Conservation (phyloP, 2,329 filamentous ascomycete genomes). For the Tolypocladium sp. region DNA sequence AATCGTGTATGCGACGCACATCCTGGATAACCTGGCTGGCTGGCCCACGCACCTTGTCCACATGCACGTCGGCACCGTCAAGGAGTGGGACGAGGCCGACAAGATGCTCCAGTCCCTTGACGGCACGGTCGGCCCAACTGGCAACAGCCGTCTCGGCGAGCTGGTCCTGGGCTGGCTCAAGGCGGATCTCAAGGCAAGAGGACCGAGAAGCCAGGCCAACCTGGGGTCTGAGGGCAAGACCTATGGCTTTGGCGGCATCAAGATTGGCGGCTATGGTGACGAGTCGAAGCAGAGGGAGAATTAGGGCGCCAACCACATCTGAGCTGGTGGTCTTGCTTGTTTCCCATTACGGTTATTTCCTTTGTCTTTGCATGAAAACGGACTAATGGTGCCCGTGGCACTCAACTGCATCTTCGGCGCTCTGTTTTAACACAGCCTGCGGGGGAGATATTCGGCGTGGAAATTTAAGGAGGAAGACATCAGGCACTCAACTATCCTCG, state of each 20-base stretch:
- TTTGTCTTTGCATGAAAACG: not conserved
- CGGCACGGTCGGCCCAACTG: slow-evolving; percentile 29
- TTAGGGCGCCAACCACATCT: slow-evolving; percentile 6
- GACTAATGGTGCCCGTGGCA: not conserved
- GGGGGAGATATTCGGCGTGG: not conserved
- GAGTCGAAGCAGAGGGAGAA: slow-evolving; percentile 32
- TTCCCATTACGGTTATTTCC: not conserved
- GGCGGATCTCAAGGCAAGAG: slow-evolving; percentile 68
- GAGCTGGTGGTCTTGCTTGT: not conserved
- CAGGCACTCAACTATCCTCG: slow-evolving; percentile 22
- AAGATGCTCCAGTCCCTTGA: slow-evolving; percentile 52
- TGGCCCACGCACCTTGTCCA: slow-evolving; percentile 96
- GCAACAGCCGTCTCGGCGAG: slow-evolving; percentile 80
- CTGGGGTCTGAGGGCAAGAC: slow-evolving; percentile 54
- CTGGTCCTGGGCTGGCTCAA: slow-evolving; percentile 82
- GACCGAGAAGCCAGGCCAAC: slow-evolving; percentile 56
- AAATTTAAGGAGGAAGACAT: not conserved
- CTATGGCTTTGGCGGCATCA: slow-evolving; percentile 42
- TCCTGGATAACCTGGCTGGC: slow-evolving; percentile 84
- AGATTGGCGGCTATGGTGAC: slow-evolving; percentile 48
- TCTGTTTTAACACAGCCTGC: not conserved
- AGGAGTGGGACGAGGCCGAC: slow-evolving; percentile 73
- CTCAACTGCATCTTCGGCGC: slow-evolving; percentile 2
- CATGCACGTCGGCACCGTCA: slow-evolving; percentile 83
- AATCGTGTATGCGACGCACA: slow-evolving; percentile 95